These are phyloP conservation scores for Aspergillus versicolor DNA, from an alignment of 2,329 filamentous ascomycete species.

Conservation along the genomic window DNA sequence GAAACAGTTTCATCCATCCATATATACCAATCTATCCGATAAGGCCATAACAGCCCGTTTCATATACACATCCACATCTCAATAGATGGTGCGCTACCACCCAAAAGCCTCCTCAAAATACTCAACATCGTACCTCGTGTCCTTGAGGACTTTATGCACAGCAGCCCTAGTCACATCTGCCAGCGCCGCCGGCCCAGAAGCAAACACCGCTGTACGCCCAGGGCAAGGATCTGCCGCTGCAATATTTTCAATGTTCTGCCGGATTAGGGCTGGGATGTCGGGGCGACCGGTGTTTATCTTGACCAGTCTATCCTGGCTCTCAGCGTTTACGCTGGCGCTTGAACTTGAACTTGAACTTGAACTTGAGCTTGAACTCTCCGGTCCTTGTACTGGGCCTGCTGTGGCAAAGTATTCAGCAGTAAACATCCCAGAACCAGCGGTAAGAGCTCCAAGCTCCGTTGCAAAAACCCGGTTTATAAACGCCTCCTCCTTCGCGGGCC, in stretches of 20 bases:
- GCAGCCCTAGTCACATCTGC: constrained; percentile 43
- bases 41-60: too few relatives aligned
- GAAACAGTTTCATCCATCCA: too few relatives aligned
- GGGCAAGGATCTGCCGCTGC: neutral
- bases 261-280: neutral
- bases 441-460: neutral
- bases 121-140: constrained; percentile 31
- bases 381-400: neutral
- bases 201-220: constrained; percentile 40
- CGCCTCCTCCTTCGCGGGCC: neutral
- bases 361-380: too few relatives aligned
- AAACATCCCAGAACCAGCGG: too few relatives aligned
- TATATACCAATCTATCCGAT: too few relatives aligned
- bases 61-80: too few relatives aligned
- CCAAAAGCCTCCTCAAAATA: constrained; percentile 40
- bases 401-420: neutral
- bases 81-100: neutral
- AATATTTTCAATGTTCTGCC: neutral
- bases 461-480: neutral
- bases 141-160: constrained; percentile 33
- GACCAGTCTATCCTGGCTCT: neutral
- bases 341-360: too few relatives aligned
- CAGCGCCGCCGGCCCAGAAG: constrained; percentile 40
- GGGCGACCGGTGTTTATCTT: neutral
- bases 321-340: too few relatives aligned